These are phyloP conservation scores for Simplicillium aogashimaense DNA, from an alignment of 2,329 filamentous ascomycete species.

Conservation along the genomic window DNA sequence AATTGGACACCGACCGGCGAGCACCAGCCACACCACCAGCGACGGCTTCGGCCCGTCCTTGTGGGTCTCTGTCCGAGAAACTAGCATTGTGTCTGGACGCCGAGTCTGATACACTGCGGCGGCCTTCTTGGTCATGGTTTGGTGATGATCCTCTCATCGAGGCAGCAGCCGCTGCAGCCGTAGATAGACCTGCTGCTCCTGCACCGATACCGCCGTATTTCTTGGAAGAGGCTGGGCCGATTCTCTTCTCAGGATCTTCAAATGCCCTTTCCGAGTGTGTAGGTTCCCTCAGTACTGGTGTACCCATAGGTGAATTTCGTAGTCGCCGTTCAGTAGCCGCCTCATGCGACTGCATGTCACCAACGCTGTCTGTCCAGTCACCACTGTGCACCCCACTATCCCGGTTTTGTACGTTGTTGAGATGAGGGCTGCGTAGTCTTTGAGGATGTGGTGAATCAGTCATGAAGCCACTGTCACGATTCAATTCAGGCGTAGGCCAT, in stretches of 20 bases:
- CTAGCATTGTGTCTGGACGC: background rate
- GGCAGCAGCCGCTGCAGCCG: conserved; percentile 4
- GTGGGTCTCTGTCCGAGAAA: background rate
- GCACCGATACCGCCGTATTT: conserved; percentile 17
- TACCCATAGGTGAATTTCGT: conserved; percentile 22
- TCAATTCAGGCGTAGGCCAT: conserved; percentile 22
- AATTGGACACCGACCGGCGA: conserved; percentile 42
- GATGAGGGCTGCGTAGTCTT: conserved; percentile 21
- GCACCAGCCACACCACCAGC: conserved; percentile 8
- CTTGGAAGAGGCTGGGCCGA: conserved; percentile 10
- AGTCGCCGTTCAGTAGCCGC: conserved; percentile 15
- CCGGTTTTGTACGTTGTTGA: conserved; percentile 26
- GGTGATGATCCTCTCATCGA: background rate
- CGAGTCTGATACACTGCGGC: conserved; percentile 26
- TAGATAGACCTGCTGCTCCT: conserved; percentile 3
- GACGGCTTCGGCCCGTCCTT: conserved; percentile 11
- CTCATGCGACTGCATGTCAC: conserved; percentile 17
- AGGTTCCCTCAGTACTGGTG: conserved; percentile 30
- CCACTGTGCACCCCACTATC: conserved; percentile 50
- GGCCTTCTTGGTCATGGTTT: background rate
- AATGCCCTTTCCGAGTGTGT: conserved; percentile 24
- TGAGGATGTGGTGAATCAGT: conserved; percentile 32
- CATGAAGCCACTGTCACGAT: conserved; percentile 40
- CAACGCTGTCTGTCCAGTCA: conserved; percentile 28
- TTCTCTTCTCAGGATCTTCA: conserved; percentile 32